Conservation (phyloP, 108 stramenopile species). For the Cyclotella atomus region DNA sequence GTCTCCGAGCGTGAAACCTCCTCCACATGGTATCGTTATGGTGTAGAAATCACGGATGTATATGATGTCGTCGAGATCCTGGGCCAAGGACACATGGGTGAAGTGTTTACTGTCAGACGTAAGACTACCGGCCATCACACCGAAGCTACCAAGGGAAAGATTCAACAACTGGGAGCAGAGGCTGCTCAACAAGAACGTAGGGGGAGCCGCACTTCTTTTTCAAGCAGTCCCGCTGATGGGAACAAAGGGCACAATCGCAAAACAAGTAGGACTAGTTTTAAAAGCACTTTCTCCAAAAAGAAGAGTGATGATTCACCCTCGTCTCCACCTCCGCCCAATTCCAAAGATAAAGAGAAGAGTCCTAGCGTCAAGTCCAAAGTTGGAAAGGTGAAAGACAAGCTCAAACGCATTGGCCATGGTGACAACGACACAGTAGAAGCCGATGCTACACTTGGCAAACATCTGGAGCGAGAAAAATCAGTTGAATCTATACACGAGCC, state of each 20-base stretch:
- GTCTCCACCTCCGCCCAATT: background rate
- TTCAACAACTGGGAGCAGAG: too few species aligned
- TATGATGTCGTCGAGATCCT: constrained; percentile 54
- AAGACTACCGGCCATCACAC: constrained; percentile 51
- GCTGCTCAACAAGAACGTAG: background rate
- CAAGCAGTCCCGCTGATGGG: too few species aligned
- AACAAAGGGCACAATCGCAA: background rate
- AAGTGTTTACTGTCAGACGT: constrained; percentile 57
- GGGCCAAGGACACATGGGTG: constrained; percentile 60
- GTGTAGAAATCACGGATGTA: constrained; percentile 53
- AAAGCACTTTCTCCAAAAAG: background rate
- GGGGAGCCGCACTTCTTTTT: too few species aligned
- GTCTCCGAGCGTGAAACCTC: constrained; percentile 47
- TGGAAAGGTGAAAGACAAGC: constrained; percentile 4
- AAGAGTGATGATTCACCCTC: background rate
- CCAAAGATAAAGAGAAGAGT: background rate
- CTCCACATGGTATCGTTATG: constrained; percentile 59
- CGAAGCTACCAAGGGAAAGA: constrained; percentile 21
- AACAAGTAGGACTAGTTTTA: background rate
- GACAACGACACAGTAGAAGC: constrained; percentile 4
- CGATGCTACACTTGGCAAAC: constrained; percentile 26
- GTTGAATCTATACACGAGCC: constrained; percentile 17
- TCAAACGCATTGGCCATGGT: constrained; percentile 3
- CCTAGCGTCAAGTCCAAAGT: background rate
- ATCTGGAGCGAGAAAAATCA: constrained; percentile 11